phyloP scores from a whole-genome alignment of 176 grass and related monocot species.

The Ananas comosus region DNA sequence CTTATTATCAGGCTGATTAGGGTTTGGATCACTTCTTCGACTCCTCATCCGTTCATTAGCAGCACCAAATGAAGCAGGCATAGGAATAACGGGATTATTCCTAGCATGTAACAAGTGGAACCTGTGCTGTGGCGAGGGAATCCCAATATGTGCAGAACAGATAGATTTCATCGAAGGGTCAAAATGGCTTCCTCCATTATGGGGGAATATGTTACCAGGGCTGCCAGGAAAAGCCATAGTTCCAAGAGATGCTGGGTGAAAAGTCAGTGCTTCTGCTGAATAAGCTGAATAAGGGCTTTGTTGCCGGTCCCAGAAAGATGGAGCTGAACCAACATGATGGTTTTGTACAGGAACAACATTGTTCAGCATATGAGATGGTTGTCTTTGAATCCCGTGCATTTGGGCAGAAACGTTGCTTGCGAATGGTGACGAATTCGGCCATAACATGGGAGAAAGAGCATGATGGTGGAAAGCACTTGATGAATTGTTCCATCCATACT shows the following conservation, averaged over 20 bases:
- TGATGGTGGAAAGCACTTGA: conserved; percentile 40
- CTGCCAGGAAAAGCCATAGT: conserved; percentile 38
- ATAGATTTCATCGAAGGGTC: conserved; percentile 26
- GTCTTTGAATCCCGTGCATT: conserved; percentile 35
- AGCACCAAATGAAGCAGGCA: conserved; percentile 49
- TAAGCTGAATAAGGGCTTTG: conserved; percentile 16
- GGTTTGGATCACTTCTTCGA: conserved; percentile 55
- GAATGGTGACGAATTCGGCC: conserved; percentile 31
- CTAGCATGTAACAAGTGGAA: conserved; percentile 29
- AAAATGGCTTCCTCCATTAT: conserved; percentile 35
- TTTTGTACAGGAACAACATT: conserved; percentile 37
- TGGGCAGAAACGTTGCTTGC: conserved; percentile 20
- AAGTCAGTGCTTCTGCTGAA: conserved; percentile 23
- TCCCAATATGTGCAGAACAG: conserved; percentile 29
- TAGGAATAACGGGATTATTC: conserved; percentile 29
- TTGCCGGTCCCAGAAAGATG: conserved; percentile 22
- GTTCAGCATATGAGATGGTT: conserved; percentile 36
- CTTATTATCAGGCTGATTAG: conserved; percentile 51
- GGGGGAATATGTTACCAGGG: conserved; percentile 34
- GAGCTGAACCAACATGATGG: conserved; percentile 55
- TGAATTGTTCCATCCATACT: conserved; percentile 38
- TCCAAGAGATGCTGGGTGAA: conserved; percentile 51
- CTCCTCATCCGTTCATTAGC: conserved; percentile 61
- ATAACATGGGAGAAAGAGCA: conserved; percentile 36
- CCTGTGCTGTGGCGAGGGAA: conserved; percentile 45